Evolutionary conservation across 108 stramenopile genomes (phyloP), one percentile per base, ranked within the genome.

Genomic region (Mayamaea pseudoterrestris): DNA sequence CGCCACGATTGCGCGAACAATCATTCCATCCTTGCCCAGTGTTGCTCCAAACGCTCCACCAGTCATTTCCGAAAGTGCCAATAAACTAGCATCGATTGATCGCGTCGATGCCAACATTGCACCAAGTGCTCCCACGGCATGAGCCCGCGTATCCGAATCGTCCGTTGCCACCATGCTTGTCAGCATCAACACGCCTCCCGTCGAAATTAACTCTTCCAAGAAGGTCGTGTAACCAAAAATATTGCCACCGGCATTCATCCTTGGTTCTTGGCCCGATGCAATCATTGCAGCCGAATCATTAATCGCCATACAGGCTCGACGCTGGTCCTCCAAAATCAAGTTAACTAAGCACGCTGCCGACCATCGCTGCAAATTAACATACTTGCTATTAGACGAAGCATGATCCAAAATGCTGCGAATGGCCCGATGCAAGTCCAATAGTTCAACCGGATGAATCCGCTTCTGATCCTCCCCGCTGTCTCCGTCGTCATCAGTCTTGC

Each of bases 171-270:
- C 51, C 3, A 83, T 65, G 36, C 74, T 78, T 31, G 74, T 78
- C 47, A 89, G 55, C 35, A 89, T 83, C 79, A 80, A 76, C 21
- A 81, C 52, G 21, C 86, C 86, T 5, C 86, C 81, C 0, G 76
- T 71, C 1, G 63, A 63, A 5, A 81, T 67, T 21, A 89, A 49
- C 28, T 77, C 60, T 18, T 65, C 58, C 22, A 77, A 56, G 48
- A 89, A 73, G 8, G 78, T 76, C 42, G 76, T 69, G 50, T 89
- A 89, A 29, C 43, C 47, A 6, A 58, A 35, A 0, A 29, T 41
- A 2, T 41, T n/a, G 29, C 31, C 31, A n/a, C n/a, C n/a, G n/a
- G n/a, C n/a, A n/a, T n/a, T n/a, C n/a, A n/a, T n/a, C n/a, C n/a
- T n/a, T 4, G 48, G 35, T 30, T 61, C 61, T 39, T 39, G 37